Evolutionary conservation across 441 rosid species (phyloP), one percentile per base, ranked within the genome.

Genomic region (Raphanus hybrid): DNA sequence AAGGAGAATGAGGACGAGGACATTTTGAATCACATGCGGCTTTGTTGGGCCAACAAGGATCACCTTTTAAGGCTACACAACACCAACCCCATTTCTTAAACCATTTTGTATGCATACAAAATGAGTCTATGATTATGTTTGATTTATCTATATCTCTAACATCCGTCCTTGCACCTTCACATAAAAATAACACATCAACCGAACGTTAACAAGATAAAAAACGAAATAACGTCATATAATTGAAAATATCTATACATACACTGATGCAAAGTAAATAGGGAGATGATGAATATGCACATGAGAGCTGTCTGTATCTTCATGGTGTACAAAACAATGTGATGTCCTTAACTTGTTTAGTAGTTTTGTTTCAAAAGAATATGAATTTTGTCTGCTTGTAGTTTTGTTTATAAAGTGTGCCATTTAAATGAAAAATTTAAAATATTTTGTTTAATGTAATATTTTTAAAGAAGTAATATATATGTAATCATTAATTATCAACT

Each of bases 291-390:
- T 50, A 50, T 50, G 57, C 18, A 50, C 20, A 50, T 50, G 57
- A 50, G 57, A 50, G 57, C 57, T 14, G 20, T 50, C 57, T 50
- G 57, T 14, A 50, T 50, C 57, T 50, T 50, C 57, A 50, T 50
- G 18, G 18, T 16, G 5, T 48, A 48, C 5, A 48, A 18, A 14
- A 6, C 55, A 48, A 48, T 50, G 8, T 14, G 57, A 50, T 50
- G 39, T 34, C 8, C 34, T 29, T 29, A 29, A 14, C 18, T 41
- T 50, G 16, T 14, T 50, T 50, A 50, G 57, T 50, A 14, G 57
- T 50, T 8, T 50, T 50, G 1, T 50, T 50, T 50, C 57, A 50
- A 50, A 50, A 50, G 20, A 50, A 14, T 14, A 18, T 50, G 57
- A 50, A 5, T 29, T 14, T 14, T 48, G 16, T 14, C 18, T 50